A percentile compares a stretch with the other conserved stretches of the same genome.
Conservation (phyloP, 2,329 filamentous ascomycete species). For the Fusarium dimerum region DNA sequence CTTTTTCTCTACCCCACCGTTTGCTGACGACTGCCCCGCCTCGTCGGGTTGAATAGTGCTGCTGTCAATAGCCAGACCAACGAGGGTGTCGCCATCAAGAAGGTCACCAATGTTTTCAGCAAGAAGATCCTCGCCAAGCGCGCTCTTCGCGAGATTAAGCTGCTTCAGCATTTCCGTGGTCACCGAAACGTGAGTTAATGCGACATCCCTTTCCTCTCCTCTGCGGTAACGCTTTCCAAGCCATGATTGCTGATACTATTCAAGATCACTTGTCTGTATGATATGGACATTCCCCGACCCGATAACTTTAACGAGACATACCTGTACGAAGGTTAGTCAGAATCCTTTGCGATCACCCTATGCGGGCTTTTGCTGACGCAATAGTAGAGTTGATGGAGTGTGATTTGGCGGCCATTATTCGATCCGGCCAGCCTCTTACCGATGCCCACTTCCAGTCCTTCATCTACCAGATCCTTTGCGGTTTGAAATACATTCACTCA, state of each 20-base stretch:
- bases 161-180: constrained; percentile 94
- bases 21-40: constrained; percentile 31
- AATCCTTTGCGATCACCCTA: background rate
- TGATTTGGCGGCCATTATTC: constrained; percentile 95
- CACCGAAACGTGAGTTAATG: constrained; percentile 71
- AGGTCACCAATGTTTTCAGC: constrained; percentile 99
- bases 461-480: constrained; percentile 99
- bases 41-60: constrained; percentile 58
- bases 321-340: constrained; percentile 83
- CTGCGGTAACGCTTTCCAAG: background rate
- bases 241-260: constrained; percentile 19
- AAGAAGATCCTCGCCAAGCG: constrained; percentile 99
- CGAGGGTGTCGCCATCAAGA: constrained; percentile 98
- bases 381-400: constrained; percentile 94
- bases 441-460: constrained; percentile 99
- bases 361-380: constrained; percentile 18
- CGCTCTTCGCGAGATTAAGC: constrained; percentile 95
- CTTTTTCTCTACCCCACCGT: constrained; percentile 29
- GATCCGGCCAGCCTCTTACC: constrained; percentile 93
- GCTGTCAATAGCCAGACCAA: constrained; percentile 87
- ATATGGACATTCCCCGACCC: constrained; percentile 98
- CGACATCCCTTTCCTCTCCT: background rate
- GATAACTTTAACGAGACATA: constrained; percentile 99
- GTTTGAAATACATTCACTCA: constrained; percentile 98
- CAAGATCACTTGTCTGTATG: constrained; percentile 97